Evolutionary conservation across 2,329 filamentous ascomycete genomes (phyloP).

Genomic region (Alternaria sp.): DNA sequence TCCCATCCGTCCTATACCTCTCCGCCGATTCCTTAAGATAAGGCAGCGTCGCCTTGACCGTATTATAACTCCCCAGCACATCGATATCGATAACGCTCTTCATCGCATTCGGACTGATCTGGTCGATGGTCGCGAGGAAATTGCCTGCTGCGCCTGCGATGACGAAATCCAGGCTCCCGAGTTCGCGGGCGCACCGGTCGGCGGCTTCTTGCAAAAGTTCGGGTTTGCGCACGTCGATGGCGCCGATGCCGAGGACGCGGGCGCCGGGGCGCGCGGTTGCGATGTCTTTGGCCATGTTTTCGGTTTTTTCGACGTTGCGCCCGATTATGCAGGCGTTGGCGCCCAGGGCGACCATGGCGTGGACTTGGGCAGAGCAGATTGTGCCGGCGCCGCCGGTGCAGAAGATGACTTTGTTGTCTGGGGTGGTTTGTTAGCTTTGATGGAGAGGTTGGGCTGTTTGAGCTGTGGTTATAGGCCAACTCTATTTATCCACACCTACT

Average conservation of each 20-base stretch:
- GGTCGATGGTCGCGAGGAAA: conserved; percentile 85
- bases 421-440: conserved; percentile 1
- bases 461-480: not conserved
- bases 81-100: conserved; percentile 97
- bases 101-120: conserved; percentile 87
- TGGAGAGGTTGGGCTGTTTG: not conserved
- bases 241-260: conserved; percentile 85
- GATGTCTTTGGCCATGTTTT: conserved; percentile 79
- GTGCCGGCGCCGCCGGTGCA: conserved; percentile 93
- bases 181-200: conserved; percentile 77
- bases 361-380: conserved; percentile 93
- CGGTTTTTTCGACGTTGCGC: conserved; percentile 86
- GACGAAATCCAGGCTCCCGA: conserved; percentile 89
- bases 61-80: conserved; percentile 91
- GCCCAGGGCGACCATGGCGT: conserved; percentile 87
- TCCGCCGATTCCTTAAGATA: conserved; percentile 77
- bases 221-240: conserved; percentile 69
- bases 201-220: conserved; percentile 75
- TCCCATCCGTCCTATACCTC: conserved; percentile 66
- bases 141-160: conserved; percentile 97
- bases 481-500: not conserved
- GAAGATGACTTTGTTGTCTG: conserved; percentile 88
- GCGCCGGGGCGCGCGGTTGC: conserved; percentile 77
- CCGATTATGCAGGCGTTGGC: conserved; percentile 95
- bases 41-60: conserved; percentile 87